phyloP scores from a whole-genome alignment of 169 alveolate species.

The Cryptosporidium viatorum region DNA sequence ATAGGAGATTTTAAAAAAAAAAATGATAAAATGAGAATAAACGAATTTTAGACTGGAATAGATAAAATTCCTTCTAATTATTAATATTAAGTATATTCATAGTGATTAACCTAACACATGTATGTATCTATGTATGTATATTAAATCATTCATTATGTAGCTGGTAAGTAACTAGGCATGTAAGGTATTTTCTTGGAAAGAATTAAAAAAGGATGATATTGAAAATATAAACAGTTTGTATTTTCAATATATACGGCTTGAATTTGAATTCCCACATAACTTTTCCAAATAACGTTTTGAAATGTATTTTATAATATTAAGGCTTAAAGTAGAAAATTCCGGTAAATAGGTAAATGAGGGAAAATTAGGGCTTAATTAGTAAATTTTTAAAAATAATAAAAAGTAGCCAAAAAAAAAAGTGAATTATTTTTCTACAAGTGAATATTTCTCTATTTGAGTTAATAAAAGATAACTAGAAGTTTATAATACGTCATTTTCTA shows the following conservation, averaged over 20 bases:
- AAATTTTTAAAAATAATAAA: neutral
- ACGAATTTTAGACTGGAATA: neutral
- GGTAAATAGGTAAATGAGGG: constrained; percentile 9
- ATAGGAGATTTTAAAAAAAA: neutral
- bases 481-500: neutral
- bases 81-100: neutral
- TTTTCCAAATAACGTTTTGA: neutral
- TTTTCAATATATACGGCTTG: neutral
- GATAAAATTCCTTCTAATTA: neutral
- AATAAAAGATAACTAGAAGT: neutral
- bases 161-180: neutral
- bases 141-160: neutral
- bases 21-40: too few relatives aligned
- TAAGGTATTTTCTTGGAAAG: neutral
- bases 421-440: too few relatives aligned
- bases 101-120: too few relatives aligned
- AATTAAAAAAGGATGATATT: too few relatives aligned
- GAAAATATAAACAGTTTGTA: neutral
- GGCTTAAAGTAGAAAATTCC: neutral
- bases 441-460: too few relatives aligned
- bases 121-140: too few relatives aligned
- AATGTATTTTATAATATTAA: too few relatives aligned
- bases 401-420: neutral
- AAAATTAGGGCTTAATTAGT: neutral
- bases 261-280: neutral